phyloP scores from a whole-genome alignment of 2,329 filamentous ascomycete genomes.

The Phoma sp. region DNA sequence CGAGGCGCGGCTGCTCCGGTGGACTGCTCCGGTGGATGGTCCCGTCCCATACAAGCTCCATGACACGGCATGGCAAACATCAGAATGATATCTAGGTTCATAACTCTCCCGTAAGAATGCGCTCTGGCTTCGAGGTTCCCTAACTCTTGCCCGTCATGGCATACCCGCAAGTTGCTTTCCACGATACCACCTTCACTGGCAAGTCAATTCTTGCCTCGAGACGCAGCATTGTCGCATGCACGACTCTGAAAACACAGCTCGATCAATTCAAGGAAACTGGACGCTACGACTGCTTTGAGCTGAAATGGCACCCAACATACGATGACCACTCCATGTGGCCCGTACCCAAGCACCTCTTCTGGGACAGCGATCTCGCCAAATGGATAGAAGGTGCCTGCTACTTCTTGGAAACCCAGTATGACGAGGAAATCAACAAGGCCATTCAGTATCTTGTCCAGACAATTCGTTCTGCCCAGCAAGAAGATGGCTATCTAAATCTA shows the following conservation, averaged over 20 bases:
- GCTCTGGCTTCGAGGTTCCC: not conserved
- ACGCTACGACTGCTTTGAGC: slow-evolving; percentile 60
- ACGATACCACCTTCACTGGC: slow-evolving; percentile 16
- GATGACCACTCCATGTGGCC: slow-evolving; percentile 60
- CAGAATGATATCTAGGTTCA: too few relatives aligned
- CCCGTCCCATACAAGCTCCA: not conserved
- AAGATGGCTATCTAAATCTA: slow-evolving; percentile 68
- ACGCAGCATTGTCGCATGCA: slow-evolving; percentile 17
- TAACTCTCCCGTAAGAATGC: too few relatives aligned
- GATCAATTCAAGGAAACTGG: slow-evolving; percentile 21
- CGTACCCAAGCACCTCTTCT: slow-evolving; percentile 64
- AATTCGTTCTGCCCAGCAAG: slow-evolving; percentile 62
- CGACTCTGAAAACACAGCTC: slow-evolving; percentile 15
- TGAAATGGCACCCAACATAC: slow-evolving; percentile 63
- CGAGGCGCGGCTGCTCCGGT: not conserved
- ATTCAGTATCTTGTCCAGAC: slow-evolving; percentile 64
- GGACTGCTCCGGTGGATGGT: not conserved
- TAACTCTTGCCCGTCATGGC: not conserved
- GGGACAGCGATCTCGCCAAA: slow-evolving; percentile 65
- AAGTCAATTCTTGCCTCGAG: slow-evolving; percentile 9
- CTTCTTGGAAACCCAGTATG: slow-evolving; percentile 53
- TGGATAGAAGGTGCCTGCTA: slow-evolving; percentile 70
- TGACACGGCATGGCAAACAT: too few relatives aligned
- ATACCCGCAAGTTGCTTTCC: slow-evolving; percentile 14
- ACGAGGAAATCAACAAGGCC: slow-evolving; percentile 57